Evolutionary conservation across 2,329 filamentous ascomycete genomes (phyloP).

Genomic region (Fusarium floridanum): DNA sequence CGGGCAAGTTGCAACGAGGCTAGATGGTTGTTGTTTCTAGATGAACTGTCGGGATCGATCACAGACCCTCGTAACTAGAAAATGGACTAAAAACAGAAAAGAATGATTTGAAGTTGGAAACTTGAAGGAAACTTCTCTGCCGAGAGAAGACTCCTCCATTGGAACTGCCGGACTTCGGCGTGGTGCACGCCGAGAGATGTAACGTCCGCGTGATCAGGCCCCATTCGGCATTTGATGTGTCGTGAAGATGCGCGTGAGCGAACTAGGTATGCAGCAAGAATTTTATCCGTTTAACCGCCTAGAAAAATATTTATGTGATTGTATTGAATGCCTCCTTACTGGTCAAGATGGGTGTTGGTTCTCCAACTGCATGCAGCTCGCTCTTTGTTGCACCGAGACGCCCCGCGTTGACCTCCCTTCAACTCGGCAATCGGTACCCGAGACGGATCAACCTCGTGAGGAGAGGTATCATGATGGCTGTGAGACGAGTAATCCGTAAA

Average conservation of each 20-base stretch:
- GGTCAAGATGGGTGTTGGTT: background rate
- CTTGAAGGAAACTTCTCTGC: background rate
- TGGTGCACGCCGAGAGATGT: background rate
- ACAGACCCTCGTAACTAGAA: background rate
- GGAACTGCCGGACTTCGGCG: background rate
- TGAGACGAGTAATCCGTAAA: background rate
- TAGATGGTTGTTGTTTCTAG: background rate
- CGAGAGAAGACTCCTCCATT: background rate
- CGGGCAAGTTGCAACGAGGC: background rate
- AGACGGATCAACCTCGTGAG: background rate
- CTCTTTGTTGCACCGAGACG: background rate
- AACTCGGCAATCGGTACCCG: background rate
- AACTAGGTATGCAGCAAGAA: background rate
- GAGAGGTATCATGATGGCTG: background rate
- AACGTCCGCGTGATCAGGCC: background rate
- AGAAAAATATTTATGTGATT: background rate
- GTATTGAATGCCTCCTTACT: background rate
- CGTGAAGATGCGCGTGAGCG: background rate
- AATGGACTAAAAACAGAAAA: too few relatives aligned
- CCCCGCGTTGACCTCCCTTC: background rate
- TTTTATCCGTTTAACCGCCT: background rate
- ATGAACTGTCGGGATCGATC: background rate
- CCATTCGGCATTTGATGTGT: background rate
- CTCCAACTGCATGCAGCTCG: background rate
- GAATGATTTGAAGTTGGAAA: background rate